Base-by-base conservation (phyloP, 176 grass and related monocot species). In the Aegilops sharonensis region DNA sequence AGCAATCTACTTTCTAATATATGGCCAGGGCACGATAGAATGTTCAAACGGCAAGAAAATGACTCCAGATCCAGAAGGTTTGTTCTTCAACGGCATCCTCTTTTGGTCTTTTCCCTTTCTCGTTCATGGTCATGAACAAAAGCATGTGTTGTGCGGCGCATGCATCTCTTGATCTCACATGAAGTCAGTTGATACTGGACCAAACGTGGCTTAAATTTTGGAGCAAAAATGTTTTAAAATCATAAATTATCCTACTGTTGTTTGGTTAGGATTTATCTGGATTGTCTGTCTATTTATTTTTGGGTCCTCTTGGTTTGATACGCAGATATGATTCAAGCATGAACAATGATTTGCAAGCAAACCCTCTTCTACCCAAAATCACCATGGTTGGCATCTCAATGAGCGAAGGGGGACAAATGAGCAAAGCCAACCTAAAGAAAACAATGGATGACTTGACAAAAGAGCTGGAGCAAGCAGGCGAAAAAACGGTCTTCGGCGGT, bases 351-450 rank as follows among this genome's bases (percentile, higher is more conserved):
- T 25, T 89, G 48, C 78, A 77, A 64, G 29, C 34, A 47, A 98
- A 98, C 71, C 93, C 91, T 61, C 90, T 95, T 50, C 90, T 95
- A 32, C 97, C 94, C 4, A 96, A 96, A 83, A 92, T 99, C 67
- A 98, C 94, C 13, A 96, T 96, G 94, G 93, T 99, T 78, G 94
- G 97, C 75, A 90, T 99, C 47, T 90, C 95, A 23, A 94, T 91
- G 89, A 85, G 90, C 82, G 89, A 94, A 87, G 86, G 92, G 21
- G 88, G 86, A 17, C 92, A 99, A 65, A 91, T 93, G 88, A 94
- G 78, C 90, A 94, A 89, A 84, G 83, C 90, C 30, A 92, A 83
- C 69, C 82, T 94, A 78, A 99, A 94, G 87, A 96, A 96, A 74
- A 94, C 89, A 78, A 92, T 98, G 97, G 94, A 94, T 14, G 92